phyloP scores from a whole-genome alignment of 345 rosid species.

The Turnera subulata region DNA sequence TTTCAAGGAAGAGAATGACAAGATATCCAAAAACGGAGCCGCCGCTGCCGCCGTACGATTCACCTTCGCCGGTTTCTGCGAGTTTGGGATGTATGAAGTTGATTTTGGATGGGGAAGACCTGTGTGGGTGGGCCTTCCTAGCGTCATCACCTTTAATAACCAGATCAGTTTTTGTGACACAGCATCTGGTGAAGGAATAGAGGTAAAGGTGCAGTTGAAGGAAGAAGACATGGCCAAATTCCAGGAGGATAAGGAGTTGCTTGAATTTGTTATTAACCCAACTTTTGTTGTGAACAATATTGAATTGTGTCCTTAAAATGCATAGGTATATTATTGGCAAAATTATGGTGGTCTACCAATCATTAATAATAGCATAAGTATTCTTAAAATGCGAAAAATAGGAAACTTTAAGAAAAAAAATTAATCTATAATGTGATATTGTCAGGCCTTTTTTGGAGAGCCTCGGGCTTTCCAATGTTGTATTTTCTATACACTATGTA shows the following conservation, averaged over 20 bases:
- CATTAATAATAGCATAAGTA: no score
- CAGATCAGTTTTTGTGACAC: conserved; percentile 2
- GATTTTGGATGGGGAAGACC: conserved; percentile 16
- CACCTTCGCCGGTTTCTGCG: conserved; percentile 2
- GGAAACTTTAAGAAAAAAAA: no score
- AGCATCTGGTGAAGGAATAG: background rate
- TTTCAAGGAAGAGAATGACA: background rate
- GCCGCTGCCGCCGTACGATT: background rate
- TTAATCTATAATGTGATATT: no score
- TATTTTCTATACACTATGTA: no score
- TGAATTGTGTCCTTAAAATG: no score
- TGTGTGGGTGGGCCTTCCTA: background rate
- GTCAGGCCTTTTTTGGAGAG: no score
- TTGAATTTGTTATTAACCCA: background rate
- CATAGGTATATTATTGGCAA: no score
- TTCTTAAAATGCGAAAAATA: no score
- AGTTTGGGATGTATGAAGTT: conserved; percentile 5
- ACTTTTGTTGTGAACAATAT: no score
- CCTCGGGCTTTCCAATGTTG: no score
- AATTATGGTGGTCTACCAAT: no score
- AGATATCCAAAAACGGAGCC: no score
- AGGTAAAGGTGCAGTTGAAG: conserved; percentile 2
- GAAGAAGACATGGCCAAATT: conserved; percentile 5
- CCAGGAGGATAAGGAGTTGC: background rate
- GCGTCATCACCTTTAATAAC: conserved; percentile 2